Evolutionary conservation across 768 basidiomycete species (phyloP).

Genomic region (Naematelia aurantialba): DNA sequence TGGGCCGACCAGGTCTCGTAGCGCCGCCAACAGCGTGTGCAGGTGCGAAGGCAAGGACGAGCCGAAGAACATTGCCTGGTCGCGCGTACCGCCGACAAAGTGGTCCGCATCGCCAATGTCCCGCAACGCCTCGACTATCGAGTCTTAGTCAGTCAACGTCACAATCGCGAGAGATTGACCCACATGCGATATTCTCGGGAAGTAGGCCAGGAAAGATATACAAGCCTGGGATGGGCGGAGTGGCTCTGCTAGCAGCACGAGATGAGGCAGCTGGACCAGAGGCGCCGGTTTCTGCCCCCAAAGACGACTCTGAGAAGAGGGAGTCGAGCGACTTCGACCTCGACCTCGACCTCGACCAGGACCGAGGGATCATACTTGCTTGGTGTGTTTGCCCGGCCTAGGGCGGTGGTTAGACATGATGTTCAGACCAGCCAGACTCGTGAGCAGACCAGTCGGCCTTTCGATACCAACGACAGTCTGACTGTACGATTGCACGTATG

Average conservation of each 20-base stretch:
- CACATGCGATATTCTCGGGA: constrained; percentile 25
- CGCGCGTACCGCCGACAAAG: constrained; percentile 52
- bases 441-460: too few species aligned
- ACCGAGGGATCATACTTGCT: not conserved
- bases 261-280: not conserved
- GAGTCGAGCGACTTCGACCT: constrained; percentile 16
- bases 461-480: too few species aligned
- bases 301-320: constrained; percentile 20
- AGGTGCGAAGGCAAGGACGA: constrained; percentile 54
- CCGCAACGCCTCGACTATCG: constrained; percentile 17
- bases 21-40: not conserved
- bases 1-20: constrained; percentile 43
- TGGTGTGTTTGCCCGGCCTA: too few species aligned
- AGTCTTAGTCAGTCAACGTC: not conserved
- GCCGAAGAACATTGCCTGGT: constrained; percentile 87
- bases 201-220: constrained; percentile 34
- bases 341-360: too few species aligned
- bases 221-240: constrained; percentile 42
- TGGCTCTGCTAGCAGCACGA: constrained; percentile 3
- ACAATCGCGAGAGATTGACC: constrained; percentile 10
- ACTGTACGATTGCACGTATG: too few species aligned
- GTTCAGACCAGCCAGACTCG: too few species aligned
- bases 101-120: constrained; percentile 30
- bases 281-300: too few species aligned
- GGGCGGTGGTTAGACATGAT: too few species aligned